phyloP scores from a whole-genome alignment of 2,329 filamentous ascomycete genomes.

The Epichloe amarillans region DNA sequence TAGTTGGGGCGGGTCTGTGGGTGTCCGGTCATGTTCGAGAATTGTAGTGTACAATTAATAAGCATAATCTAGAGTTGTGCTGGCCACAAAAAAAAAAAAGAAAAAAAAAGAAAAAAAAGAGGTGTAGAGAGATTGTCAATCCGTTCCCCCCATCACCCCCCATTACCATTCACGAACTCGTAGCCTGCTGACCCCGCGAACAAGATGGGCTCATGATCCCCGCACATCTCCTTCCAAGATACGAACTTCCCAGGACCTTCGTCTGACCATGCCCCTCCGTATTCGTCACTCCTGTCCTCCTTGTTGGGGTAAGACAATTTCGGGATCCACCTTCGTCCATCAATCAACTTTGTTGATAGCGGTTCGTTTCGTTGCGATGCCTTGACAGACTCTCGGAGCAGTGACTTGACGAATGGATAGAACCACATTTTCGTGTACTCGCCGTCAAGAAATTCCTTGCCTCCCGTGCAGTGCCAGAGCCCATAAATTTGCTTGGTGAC shows the following conservation, averaged over 20 bases:
- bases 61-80: no score
- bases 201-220: conserved; percentile 10
- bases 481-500: conserved; percentile 23
- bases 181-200: conserved; percentile 12
- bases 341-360: conserved; percentile 16
- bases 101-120: no score
- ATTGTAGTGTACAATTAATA: no score
- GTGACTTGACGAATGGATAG: conserved; percentile 18
- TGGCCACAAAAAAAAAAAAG: no score
- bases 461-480: conserved; percentile 26
- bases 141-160: not conserved
- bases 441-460: conserved; percentile 18
- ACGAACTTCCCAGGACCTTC: conserved; percentile 12
- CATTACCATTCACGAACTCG: not conserved
- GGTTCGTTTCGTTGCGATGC: conserved; percentile 12
- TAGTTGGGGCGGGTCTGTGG: no score
- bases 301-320: conserved; percentile 8
- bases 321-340: conserved; percentile 18
- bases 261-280: conserved; percentile 15
- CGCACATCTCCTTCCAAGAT: conserved; percentile 16
- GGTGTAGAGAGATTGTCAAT: no score
- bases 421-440: conserved; percentile 27
- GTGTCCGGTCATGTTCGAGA: no score
- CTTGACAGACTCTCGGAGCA: conserved; percentile 17
- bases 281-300: conserved; percentile 5